Evolutionary conservation across 306 rosid genomes (phyloP).

Genomic region (Prosopis cineraria): DNA sequence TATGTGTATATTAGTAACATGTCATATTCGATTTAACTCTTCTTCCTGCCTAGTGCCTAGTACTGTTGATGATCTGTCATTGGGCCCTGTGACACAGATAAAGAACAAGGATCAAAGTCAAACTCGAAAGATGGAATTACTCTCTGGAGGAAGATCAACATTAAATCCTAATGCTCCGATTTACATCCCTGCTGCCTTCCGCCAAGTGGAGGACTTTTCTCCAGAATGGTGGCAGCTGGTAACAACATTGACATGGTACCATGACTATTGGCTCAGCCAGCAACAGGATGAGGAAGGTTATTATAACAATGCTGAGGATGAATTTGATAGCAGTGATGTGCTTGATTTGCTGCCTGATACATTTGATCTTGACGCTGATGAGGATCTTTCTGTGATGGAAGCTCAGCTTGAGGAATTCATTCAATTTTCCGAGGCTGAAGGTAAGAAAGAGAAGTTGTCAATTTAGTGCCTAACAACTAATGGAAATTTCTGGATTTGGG

Average conservation of each 20-base stretch:
- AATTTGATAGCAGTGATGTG: slow-evolving; percentile 40
- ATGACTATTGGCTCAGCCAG: slow-evolving; percentile 83
- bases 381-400: slow-evolving; percentile 61
- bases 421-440: slow-evolving; percentile 55
- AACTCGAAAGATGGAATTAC: slow-evolving; percentile 60
- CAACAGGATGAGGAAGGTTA: slow-evolving; percentile 62
- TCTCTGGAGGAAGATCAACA: slow-evolving; percentile 70
- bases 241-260: slow-evolving; percentile 84
- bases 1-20: neutral
- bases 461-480: neutral
- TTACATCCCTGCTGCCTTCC: slow-evolving; percentile 80
- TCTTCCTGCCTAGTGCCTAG: slow-evolving; percentile 6
- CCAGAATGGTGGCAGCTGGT: slow-evolving; percentile 97
- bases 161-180: slow-evolving; percentile 91
- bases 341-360: slow-evolving; percentile 68
- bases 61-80: slow-evolving; percentile 12
- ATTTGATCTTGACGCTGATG: slow-evolving; percentile 69
- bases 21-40: neutral
- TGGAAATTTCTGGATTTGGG: neutral
- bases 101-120: slow-evolving; percentile 29
- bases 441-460: slow-evolving; percentile 20
- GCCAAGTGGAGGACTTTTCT: slow-evolving; percentile 91
- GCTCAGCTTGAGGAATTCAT: slow-evolving; percentile 83
- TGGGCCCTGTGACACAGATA: slow-evolving; percentile 31
- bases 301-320: slow-evolving; percentile 40